Evolutionary conservation across 225 moss, liverwort and hornwort species (phyloP), one percentile per base, ranked within the genome.

Genomic region (Physcomitrellopsis africana): DNA sequence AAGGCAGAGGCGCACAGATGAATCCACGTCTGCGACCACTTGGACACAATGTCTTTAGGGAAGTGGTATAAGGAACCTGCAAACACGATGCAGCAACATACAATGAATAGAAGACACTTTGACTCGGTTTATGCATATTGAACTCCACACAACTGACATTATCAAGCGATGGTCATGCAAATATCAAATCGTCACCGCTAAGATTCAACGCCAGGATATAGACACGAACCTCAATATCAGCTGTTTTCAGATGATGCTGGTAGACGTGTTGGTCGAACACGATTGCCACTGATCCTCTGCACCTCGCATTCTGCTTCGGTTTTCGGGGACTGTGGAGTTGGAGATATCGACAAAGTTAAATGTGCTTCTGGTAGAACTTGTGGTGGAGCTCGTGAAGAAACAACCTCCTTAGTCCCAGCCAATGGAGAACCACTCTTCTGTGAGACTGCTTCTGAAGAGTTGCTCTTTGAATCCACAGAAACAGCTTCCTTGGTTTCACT

Each of bases 211-310:
- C 17, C 32, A 48, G 63, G 23, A 26, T 53, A 58, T 43, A 27
- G 17, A 57, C 61, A 74, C 77, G 24, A 65, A 82, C 78, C 78
- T 78, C 59, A 53, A 52, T 65, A 66, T 70, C 76, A 83, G 76
- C 32, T 65, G 68, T 51, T 76, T 72, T 63, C 61, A 60, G 56
- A 51, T 37, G 32, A 37, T 41, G 76, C 64, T 11, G 68, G 72
- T 62, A 27, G 56, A 47, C 67, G 76, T 62, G 71, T 72, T 59
- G 79, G 58, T 76, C 59, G 43, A 67, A 14, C 60, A 59, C 65
- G 62, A 41, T 51, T 65, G 51, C 44, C 70, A 52, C 10, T 69
- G 10, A 58, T 32, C 51, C 51, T 64, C 51, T 55, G 54, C 60
- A 22, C 42, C 51, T 51, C 73, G 26, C 49, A n/a, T 69, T 77